These are phyloP conservation scores for Exophiala dermatitidis DNA, from an alignment of 2,329 filamentous ascomycete species.

Conservation along the genomic window DNA sequence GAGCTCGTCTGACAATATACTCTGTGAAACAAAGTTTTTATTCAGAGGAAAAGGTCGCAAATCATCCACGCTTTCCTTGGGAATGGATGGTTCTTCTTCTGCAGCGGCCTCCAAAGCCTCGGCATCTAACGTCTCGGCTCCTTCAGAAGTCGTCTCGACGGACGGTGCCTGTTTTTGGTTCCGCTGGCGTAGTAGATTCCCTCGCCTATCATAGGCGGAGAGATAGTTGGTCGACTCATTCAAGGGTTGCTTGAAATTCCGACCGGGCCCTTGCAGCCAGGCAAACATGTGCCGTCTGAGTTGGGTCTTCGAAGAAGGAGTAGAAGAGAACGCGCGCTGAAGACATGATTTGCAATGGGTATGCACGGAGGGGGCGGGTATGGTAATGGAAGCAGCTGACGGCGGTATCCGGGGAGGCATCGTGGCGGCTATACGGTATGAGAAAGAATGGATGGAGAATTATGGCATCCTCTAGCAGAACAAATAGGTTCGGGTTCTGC, in stretches of 20 bases:
- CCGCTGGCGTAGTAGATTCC: conserved; percentile 39
- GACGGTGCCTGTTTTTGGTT: neutral
- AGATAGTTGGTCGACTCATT: conserved; percentile 50
- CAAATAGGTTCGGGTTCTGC: neutral
- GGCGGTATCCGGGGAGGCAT: conserved; percentile 24
- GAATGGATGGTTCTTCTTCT: conserved; percentile 30
- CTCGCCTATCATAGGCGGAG: conserved; percentile 45
- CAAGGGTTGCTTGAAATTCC: conserved; percentile 43
- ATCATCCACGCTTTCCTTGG: conserved; percentile 19
- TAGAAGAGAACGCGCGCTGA: conserved; percentile 24
- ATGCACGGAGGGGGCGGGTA: conserved; percentile 18
- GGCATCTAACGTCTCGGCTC: conserved; percentile 6
- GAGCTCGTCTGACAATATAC: conserved; percentile 65
- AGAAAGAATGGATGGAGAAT: neutral
- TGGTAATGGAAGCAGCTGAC: conserved; percentile 10
- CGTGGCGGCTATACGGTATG: neutral
- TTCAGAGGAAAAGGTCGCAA: conserved; percentile 67
- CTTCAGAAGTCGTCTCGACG: neutral
- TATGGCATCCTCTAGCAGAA: neutral
- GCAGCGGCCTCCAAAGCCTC: conserved; percentile 28
- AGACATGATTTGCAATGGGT: conserved; percentile 27
- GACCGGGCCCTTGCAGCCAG: conserved; percentile 53
- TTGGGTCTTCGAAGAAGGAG: conserved; percentile 36
- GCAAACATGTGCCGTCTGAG: conserved; percentile 50
- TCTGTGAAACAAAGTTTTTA: conserved; percentile 59